Evolutionary conservation across 2,329 filamentous ascomycete species (phyloP), one percentile per base, ranked within the genome.

Genomic region (Geosmithia flava): DNA sequence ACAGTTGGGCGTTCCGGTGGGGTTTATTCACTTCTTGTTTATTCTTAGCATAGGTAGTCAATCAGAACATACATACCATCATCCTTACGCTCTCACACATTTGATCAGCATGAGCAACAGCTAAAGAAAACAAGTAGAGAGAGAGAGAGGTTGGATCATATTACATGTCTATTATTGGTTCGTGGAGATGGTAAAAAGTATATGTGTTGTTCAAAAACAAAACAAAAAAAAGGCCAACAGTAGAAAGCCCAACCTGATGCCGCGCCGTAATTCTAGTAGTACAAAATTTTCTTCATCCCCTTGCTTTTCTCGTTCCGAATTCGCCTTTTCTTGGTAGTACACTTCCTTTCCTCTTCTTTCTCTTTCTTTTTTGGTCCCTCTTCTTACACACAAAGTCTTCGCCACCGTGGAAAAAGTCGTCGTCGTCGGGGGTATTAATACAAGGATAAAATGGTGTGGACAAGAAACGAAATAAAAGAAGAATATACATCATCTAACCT

Each of bases 171-270:
- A 37, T 37, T 37, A 37, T 37, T 37, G 33, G 15, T 37, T 37
- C 33, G 33, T 37, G 33, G 33, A 37, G 33, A 37, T 37, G 33
- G 33, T 37, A 37, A 37, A 13, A 37, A 7, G 29, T 30, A 7
- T 37, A 16, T 16, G 33, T 37, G 33, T 37, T n/a, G n/a, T n/a
- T n/a, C n/a, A n/a, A n/a, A n/a, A n/a, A n/a, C 5, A 42, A 45
- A 27, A 11, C 15, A 49, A 17, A 47, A 40, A 44, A 40, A 8
- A 27, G 23, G 23, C 23, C 23, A 27, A 27, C 23, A 27, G 23
- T 15, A 19, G 46, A 44, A 52, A 50, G 48, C 41, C 40, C 23
- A n/a, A 49, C 16, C 8, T 41, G 27, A 40, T 30, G 15, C 30
- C 17, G 48, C 20, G 29, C 30, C n/a, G 47, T 19, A 20, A 1